A percentile compares a stretch with the other conserved stretches of the same genome.
Evolutionary conservation across 2,329 filamentous ascomycete genomes (phyloP).

Genomic region (Penicillium sp.): DNA sequence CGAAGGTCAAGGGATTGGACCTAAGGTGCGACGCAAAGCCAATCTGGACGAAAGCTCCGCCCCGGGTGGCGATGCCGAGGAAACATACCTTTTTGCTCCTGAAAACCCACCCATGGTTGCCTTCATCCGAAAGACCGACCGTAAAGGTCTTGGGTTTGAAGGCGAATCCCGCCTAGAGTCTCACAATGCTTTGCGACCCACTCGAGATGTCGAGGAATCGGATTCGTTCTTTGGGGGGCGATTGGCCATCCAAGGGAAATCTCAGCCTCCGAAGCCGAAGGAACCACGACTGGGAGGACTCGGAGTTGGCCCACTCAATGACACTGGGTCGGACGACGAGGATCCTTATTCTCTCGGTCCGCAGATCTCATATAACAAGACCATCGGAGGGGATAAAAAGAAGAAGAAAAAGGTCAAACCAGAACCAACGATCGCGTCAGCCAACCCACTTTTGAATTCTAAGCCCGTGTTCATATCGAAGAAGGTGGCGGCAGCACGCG

Average conservation of each 20-base stretch:
- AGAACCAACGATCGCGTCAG: constrained; percentile 46
- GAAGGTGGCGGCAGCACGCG: constrained; percentile 49
- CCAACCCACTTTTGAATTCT: constrained; percentile 62
- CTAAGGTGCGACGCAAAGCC: constrained; percentile 73
- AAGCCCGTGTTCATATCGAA: constrained; percentile 76
- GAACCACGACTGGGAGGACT: constrained; percentile 63
- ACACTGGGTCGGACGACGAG: constrained; percentile 91
- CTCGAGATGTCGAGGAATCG: constrained; percentile 21
- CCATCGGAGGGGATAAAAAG: constrained; percentile 77
- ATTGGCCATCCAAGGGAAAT: constrained; percentile 30
- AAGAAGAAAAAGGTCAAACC: constrained; percentile 62
- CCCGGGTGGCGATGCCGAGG: constrained; percentile 39
- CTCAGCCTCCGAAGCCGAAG: constrained; percentile 53
- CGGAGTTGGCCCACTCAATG: constrained; percentile 84
- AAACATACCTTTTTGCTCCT: constrained; percentile 77
- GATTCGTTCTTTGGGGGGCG: constrained; percentile 41
- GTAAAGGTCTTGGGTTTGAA: constrained; percentile 48
- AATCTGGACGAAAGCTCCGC: constrained; percentile 57
- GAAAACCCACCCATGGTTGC: constrained; percentile 67
- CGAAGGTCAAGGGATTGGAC: constrained; percentile 87
- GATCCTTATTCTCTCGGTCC: constrained; percentile 92
- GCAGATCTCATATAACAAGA: constrained; percentile 79
- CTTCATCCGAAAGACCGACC: constrained; percentile 45
- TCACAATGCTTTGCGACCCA: constrained; percentile 6
- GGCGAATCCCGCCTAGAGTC: constrained; percentile 37